Evolutionary conservation across 352 stramenopile species (phyloP).

Genomic region (Phytopythium delawarense): DNA sequence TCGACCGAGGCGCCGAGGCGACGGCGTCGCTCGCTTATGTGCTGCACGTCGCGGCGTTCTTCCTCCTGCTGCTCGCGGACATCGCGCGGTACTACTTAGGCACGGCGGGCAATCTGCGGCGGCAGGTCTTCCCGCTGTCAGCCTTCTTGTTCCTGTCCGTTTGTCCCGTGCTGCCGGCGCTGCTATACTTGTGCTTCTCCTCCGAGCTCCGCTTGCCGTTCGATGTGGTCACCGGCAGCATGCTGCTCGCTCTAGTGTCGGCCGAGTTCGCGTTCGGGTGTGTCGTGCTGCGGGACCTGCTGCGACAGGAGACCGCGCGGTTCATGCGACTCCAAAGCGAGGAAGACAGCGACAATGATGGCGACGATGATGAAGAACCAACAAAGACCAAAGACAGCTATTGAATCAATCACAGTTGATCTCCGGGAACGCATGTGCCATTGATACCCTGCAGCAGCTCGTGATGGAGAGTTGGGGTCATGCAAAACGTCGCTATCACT

Average conservation of each 20-base stretch:
- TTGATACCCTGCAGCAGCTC: too few relatives aligned
- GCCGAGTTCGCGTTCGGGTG: conserved; percentile 32
- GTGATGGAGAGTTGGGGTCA: too few relatives aligned
- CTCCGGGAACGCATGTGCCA: too few relatives aligned
- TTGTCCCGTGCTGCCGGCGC: conserved; percentile 48
- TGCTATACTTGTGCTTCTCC: conserved; percentile 53
- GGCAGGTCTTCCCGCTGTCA: conserved; percentile 60
- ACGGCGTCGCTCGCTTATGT: conserved; percentile 27
- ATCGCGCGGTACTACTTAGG: conserved; percentile 53
- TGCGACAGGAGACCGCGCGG: conserved; percentile 52
- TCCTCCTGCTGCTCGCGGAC: conserved; percentile 41
- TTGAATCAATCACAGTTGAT: not conserved
- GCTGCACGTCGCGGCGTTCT: conserved; percentile 38
- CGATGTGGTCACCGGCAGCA: conserved; percentile 31
- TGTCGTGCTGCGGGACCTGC: conserved; percentile 43
- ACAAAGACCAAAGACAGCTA: not conserved
- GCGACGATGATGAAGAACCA: conserved; percentile 14
- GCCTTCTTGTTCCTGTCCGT: conserved; percentile 65
- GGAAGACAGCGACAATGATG: conserved; percentile 12
- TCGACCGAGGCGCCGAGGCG: not conserved
- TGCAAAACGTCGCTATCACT: not conserved
- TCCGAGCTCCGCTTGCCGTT: conserved; percentile 48
- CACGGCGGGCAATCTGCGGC: conserved; percentile 46
- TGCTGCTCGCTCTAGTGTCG: conserved; percentile 33
- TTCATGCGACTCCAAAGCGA: conserved; percentile 39